These are phyloP conservation scores for Cercospora sojina DNA, from an alignment of 2,329 filamentous ascomycete species.

Conservation along the genomic window DNA sequence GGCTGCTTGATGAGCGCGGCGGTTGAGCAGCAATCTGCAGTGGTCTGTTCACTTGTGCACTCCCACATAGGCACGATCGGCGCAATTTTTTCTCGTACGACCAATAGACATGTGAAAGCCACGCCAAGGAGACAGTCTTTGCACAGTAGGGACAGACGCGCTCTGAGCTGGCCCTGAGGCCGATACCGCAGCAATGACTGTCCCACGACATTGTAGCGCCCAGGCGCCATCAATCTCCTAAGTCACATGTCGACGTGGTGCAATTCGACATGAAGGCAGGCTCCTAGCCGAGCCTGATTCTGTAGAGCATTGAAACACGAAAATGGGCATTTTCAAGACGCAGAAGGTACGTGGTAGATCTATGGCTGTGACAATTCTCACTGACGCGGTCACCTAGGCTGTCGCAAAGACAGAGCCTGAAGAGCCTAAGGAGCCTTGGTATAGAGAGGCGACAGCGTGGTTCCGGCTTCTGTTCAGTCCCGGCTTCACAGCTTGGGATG, in stretches of 20 bases:
- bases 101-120: neutral
- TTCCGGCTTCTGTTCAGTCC: conserved; percentile 22
- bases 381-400: neutral
- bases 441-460: conserved; percentile 18
- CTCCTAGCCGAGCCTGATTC: neutral
- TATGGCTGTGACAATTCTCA: neutral
- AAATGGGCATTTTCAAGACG: conserved; percentile 18
- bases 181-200: conserved; percentile 19
- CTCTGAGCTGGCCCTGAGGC: neutral
- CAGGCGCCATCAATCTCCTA: neutral
- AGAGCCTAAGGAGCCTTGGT: conserved; percentile 13
- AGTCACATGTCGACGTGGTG: conserved; percentile 1
- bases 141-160: neutral
- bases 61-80: conserved; percentile 1
- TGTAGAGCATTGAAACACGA: neutral
- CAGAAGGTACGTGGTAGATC: conserved; percentile 1
- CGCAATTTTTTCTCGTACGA: neutral
- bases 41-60: neutral
- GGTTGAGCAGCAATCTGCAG: neutral
- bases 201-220: conserved; percentile 1
- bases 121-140: neutral
- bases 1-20: neutral
- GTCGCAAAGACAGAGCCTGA: conserved; percentile 3
- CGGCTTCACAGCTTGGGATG: conserved; percentile 18
- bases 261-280: conserved; percentile 3